phyloP scores from a whole-genome alignment of 164 flowering plant species.

The Litsea cubeba region DNA sequence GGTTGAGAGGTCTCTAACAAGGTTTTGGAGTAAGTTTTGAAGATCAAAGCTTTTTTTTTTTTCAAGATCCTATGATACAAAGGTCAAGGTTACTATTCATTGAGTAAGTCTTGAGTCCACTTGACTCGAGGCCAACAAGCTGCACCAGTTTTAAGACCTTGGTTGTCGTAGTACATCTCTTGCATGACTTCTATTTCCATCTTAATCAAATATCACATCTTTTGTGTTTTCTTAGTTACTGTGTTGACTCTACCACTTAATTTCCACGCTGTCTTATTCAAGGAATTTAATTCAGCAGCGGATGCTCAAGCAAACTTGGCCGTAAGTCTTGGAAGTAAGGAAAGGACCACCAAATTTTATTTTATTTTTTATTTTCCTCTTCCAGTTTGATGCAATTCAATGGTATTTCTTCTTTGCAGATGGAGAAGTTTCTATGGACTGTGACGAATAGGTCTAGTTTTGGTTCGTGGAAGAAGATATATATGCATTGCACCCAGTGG shows the following conservation, averaged over 20 bases:
- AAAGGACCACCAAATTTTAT: slow-evolving; percentile 8
- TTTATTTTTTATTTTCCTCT: neutral
- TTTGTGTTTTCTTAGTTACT: neutral
- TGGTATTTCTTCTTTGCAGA: slow-evolving; percentile 35
- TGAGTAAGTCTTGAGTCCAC: neutral
- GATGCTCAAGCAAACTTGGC: slow-evolving; percentile 85
- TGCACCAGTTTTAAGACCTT: neutral
- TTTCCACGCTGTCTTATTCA: neutral
- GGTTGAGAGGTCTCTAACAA: too few species aligned
- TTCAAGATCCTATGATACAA: too few species aligned
- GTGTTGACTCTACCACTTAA: neutral
- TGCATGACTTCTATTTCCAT: neutral
- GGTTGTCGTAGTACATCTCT: neutral
- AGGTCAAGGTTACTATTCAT: too few species aligned
- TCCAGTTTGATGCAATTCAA: neutral
- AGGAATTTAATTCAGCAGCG: slow-evolving; percentile 77
- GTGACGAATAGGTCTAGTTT: slow-evolving; percentile 2
- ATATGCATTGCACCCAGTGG: neutral
- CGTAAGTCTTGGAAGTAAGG: slow-evolving; percentile 49
- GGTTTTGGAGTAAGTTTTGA: too few species aligned
- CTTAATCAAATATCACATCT: neutral
- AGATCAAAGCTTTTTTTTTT: too few species aligned
- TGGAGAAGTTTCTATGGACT: slow-evolving; percentile 51
- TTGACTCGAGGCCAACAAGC: neutral
- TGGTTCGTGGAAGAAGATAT: neutral